These are phyloP conservation scores for Amyloporia xantha DNA, from an alignment of 768 basidiomycete genomes.

Conservation along the genomic window DNA sequence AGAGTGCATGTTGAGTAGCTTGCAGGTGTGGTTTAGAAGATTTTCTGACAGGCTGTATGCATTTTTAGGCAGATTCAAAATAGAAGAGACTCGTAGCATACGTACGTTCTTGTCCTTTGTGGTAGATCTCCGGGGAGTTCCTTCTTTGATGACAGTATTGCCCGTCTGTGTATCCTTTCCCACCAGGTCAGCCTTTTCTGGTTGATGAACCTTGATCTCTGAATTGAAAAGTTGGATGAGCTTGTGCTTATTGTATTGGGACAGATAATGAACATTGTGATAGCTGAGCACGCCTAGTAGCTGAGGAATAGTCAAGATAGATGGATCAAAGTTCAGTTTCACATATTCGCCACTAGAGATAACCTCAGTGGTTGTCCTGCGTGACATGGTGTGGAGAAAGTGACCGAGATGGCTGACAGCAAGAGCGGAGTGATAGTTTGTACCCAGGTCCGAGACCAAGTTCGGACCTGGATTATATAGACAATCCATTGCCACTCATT, in stretches of 20 bases:
- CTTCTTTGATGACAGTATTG: slow-evolving; percentile 77
- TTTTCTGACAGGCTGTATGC: too few species aligned
- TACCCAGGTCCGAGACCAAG: too few species aligned
- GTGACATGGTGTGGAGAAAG: slow-evolving; percentile 48
- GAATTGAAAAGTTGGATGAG: too few species aligned
- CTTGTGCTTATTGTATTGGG: slow-evolving; percentile 70
- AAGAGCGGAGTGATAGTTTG: too few species aligned
- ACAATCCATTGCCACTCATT: too few species aligned
- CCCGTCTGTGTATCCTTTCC: slow-evolving; percentile 66
- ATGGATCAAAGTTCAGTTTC: slow-evolving; percentile 70
- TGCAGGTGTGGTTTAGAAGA: too few species aligned
- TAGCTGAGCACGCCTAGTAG: slow-evolving; percentile 69
- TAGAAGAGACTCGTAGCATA: too few species aligned
- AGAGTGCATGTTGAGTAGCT: too few species aligned
- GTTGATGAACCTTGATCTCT: slow-evolving; percentile 51
- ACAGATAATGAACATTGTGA: slow-evolving; percentile 69
- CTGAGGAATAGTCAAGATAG: slow-evolving; percentile 68
- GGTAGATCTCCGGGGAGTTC: slow-evolving; percentile 63
- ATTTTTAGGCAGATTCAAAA: too few species aligned
- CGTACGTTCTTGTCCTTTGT: too few species aligned
- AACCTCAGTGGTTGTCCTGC: slow-evolving; percentile 67
- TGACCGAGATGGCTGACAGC: too few species aligned
- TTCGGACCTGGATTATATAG: too few species aligned
- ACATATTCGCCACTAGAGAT: slow-evolving; percentile 73
- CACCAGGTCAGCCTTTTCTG: slow-evolving; percentile 58